A percentile compares a stretch with the other conserved stretches of the same genome.
These are phyloP conservation scores for Phytophthora colocasiae DNA, from an alignment of 352 stramenopile genomes.

Conservation along the genomic window DNA sequence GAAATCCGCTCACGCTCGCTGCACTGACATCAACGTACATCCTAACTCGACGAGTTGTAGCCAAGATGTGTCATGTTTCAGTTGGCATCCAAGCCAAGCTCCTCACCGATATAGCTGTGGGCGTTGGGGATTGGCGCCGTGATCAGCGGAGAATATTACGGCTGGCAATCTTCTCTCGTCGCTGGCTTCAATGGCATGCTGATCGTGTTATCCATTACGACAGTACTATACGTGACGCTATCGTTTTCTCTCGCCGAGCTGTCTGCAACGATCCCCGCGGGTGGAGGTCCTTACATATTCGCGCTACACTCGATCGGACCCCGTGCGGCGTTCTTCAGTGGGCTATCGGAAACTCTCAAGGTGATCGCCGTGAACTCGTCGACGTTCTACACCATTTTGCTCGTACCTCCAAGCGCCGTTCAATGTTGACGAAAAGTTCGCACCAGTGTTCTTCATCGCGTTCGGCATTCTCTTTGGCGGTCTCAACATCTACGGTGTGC, in stretches of 20 bases:
- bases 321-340: slow-evolving; percentile 40
- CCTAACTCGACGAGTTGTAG: background rate
- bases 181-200: slow-evolving; percentile 65
- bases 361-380: slow-evolving; percentile 63
- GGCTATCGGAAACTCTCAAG: slow-evolving; percentile 61
- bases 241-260: slow-evolving; percentile 75
- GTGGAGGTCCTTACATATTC: slow-evolving; percentile 73
- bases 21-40: background rate
- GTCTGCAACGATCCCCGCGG: slow-evolving; percentile 57
- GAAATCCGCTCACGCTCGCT: slow-evolving; percentile 10
- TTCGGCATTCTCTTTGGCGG: slow-evolving; percentile 63
- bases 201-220: slow-evolving; percentile 61
- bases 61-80: slow-evolving; percentile 27
- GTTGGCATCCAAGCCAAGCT: slow-evolving; percentile 22
- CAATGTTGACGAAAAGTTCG: slow-evolving; percentile 41
- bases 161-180: slow-evolving; percentile 64
- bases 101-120: slow-evolving; percentile 68
- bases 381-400: slow-evolving; percentile 48
- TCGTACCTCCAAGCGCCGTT: slow-evolving; percentile 57
- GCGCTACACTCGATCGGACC: slow-evolving; percentile 58
- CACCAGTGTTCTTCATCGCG: slow-evolving; percentile 51
- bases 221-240: slow-evolving; percentile 65
- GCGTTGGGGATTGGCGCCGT: slow-evolving; percentile 54
- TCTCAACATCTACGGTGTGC: slow-evolving; percentile 60
- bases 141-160: slow-evolving; percentile 60